Percentiles rank a stretch among this genome's conserved stretches.
Evolutionary conservation across 2,329 filamentous ascomycete species (phyloP).

Genomic region (Fusarium sp.): DNA sequence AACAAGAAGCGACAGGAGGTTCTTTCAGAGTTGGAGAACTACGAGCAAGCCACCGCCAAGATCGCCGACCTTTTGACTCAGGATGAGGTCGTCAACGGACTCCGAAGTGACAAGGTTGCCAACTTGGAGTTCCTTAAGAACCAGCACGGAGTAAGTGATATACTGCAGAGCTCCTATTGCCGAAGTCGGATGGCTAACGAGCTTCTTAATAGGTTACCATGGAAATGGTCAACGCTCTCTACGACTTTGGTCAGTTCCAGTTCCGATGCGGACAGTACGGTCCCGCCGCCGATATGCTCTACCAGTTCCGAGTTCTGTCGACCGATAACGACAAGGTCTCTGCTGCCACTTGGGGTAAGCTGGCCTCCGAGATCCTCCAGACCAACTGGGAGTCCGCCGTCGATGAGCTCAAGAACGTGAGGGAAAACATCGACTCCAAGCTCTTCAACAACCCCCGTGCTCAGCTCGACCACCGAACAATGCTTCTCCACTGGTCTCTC

Average conservation of each 20-base stretch:
- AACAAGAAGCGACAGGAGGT: constrained; percentile 91
- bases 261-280: constrained; percentile 97
- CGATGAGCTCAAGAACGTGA: constrained; percentile 90
- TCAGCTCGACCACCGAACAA: constrained; percentile 95
- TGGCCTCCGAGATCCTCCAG: constrained; percentile 94
- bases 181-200: constrained; percentile 34
- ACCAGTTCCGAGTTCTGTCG: constrained; percentile 97
- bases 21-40: constrained; percentile 82
- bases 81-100: constrained; percentile 88
- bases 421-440: constrained; percentile 91
- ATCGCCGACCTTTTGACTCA: constrained; percentile 88
- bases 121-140: constrained; percentile 99
- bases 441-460: constrained; percentile 96
- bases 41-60: constrained; percentile 88
- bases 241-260: constrained; percentile 96
- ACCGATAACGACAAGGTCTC: constrained; percentile 99
- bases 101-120: constrained; percentile 96
- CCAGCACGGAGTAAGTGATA: constrained; percentile 80
- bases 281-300: constrained; percentile 90
- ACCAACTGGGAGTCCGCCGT: constrained; percentile 95
- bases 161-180: neutral
- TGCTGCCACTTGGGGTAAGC: constrained; percentile 96
- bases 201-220: constrained; percentile 73
- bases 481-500: constrained; percentile 97
- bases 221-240: constrained; percentile 96